A percentile compares a stretch with the other conserved stretches of the same genome.
These are phyloP conservation scores for Musa troglodytarum DNA, from an alignment of 176 grass and related monocot genomes.

Conservation along the genomic window DNA sequence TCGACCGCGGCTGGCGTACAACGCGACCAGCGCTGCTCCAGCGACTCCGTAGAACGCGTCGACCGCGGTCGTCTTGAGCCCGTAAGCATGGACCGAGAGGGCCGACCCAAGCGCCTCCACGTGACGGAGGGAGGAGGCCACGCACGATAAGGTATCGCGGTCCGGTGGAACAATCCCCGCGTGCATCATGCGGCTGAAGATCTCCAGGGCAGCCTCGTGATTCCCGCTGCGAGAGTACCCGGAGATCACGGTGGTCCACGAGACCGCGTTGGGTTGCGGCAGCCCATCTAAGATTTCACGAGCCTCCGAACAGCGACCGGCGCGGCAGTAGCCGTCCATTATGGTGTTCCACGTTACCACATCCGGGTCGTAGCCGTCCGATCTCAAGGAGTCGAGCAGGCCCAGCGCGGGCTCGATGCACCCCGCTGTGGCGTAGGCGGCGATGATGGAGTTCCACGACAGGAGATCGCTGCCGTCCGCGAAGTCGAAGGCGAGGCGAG, in stretches of 20 bases:
- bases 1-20: slow-evolving; percentile 39
- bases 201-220: slow-evolving; percentile 25
- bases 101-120: slow-evolving; percentile 22
- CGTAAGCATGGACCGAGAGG: slow-evolving; percentile 43
- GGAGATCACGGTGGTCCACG: slow-evolving; percentile 38
- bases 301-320: slow-evolving; percentile 33
- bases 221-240: slow-evolving; percentile 21
- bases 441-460: slow-evolving; percentile 48
- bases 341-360: slow-evolving; percentile 38
- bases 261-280: slow-evolving; percentile 22
- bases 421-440: slow-evolving; percentile 7
- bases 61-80: slow-evolving; percentile 25
- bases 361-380: slow-evolving; percentile 23
- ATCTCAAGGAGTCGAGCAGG: slow-evolving; percentile 17
- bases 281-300: slow-evolving; percentile 26
- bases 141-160: slow-evolving; percentile 44
- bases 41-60: slow-evolving; percentile 43
- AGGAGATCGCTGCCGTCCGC: slow-evolving; percentile 27
- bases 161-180: slow-evolving; percentile 30
- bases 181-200: slow-evolving; percentile 32
- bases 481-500: slow-evolving; percentile 39
- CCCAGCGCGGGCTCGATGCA: background rate
- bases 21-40: slow-evolving; percentile 51
- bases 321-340: slow-evolving; percentile 49
- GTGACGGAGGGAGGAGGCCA: slow-evolving; percentile 50